Percentiles rank a stretch among this genome's conserved stretches.
Conservation (phyloP, 1,284 basidiomycete species). For the Inonotus hispidus region DNA sequence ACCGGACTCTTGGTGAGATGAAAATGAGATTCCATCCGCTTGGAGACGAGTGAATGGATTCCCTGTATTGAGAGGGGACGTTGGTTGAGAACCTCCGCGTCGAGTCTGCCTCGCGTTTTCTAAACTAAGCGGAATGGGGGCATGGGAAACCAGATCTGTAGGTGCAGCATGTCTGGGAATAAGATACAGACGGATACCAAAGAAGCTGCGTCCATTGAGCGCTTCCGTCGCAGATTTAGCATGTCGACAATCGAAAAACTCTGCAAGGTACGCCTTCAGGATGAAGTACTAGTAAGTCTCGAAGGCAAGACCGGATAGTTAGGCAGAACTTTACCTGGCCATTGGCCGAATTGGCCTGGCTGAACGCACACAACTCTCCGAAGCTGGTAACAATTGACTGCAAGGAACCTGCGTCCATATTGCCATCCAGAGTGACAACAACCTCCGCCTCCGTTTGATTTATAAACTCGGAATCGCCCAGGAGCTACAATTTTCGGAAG, state of each 20-base stretch:
- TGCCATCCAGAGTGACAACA: constrained; percentile 31
- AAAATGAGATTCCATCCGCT: not conserved
- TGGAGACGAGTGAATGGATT: not conserved
- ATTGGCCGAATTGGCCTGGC: constrained; percentile 5
- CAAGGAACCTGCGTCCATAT: constrained; percentile 16
- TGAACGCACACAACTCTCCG: constrained; percentile 22
- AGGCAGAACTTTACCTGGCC: constrained; percentile 8
- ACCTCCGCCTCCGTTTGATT: constrained; percentile 38
- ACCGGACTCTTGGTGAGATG: not conserved
- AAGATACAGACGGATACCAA: constrained; percentile 29
- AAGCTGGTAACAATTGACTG: constrained; percentile 21
- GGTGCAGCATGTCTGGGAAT: constrained; percentile 24
- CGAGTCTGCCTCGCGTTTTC: not conserved
- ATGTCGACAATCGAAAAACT: constrained; percentile 58
- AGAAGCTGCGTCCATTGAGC: constrained; percentile 30
- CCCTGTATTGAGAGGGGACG: constrained; percentile 2
- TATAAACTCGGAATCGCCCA: constrained; percentile 35
- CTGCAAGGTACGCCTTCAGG: constrained; percentile 44
- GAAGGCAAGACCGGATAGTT: not conserved
- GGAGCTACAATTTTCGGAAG: constrained; percentile 29
- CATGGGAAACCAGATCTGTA: not conserved
- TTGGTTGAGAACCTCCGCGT: constrained; percentile 3
- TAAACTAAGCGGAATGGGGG: constrained; percentile 5
- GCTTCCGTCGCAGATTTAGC: constrained; percentile 39
- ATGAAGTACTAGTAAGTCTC: not conserved